Evolutionary conservation across 139 green algal species (phyloP).

Genomic region (Haematococcus sp.): DNA sequence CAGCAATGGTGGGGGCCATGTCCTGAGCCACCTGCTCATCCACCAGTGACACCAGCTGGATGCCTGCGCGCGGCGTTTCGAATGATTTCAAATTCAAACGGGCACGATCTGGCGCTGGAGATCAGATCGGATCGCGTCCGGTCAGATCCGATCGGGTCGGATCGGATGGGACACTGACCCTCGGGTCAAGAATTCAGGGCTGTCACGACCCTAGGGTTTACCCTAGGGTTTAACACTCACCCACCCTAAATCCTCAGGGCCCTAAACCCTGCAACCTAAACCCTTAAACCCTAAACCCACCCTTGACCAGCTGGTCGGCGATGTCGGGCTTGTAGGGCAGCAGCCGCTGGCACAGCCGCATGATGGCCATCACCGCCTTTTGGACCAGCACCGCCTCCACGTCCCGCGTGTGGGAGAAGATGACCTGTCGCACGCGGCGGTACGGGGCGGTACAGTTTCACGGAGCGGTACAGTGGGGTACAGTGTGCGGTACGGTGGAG

Average conservation of each 20-base stretch:
- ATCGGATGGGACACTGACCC: background rate
- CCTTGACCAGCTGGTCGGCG: slow-evolving; percentile 78
- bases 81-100: background rate
- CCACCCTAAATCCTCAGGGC: too few species aligned
- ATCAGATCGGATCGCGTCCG: background rate
- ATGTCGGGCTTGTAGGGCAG: slow-evolving; percentile 88
- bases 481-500: background rate
- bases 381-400: slow-evolving; percentile 61
- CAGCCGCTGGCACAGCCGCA: slow-evolving; percentile 85
- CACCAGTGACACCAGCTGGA: slow-evolving; percentile 76
- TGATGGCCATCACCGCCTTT: slow-evolving; percentile 79
- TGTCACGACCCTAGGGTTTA: too few species aligned
- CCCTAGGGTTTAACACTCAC: too few species aligned
- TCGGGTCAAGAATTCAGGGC: too few species aligned
- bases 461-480: background rate
- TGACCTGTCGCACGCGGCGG: slow-evolving; percentile 15
- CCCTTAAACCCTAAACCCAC: too few species aligned
- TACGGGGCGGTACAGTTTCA: background rate
- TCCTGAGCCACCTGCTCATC: slow-evolving; percentile 66
- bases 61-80: slow-evolving; percentile 1
- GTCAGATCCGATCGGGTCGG: background rate
- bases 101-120: too few species aligned
- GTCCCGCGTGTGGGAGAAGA: slow-evolving; percentile 30
- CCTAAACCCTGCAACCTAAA: too few species aligned
- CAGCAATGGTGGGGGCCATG: slow-evolving; percentile 66